phyloP scores from a whole-genome alignment of 2,329 filamentous ascomycete genomes.

The Bipolaris bicolor region DNA sequence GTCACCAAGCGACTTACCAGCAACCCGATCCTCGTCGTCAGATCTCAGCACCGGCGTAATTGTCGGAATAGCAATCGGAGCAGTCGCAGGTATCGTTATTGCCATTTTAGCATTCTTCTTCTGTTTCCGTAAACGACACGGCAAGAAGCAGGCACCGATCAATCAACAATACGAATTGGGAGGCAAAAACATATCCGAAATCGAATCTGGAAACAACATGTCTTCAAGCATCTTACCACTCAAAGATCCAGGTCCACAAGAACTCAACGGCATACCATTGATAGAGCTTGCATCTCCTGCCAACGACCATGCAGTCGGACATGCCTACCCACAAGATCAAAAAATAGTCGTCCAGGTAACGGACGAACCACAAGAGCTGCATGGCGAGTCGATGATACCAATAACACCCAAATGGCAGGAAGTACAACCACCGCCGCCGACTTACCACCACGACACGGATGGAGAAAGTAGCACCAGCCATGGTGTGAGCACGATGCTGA shows the following conservation, averaged over 20 bases:
- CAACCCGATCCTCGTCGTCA: constrained; percentile 9
- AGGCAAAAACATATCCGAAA: constrained; percentile 28
- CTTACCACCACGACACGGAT: constrained; percentile 29
- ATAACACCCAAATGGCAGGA: constrained; percentile 33
- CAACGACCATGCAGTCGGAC: constrained; percentile 6
- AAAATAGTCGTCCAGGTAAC: constrained; percentile 31
- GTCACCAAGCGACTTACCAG: constrained; percentile 11
- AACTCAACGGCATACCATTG: constrained; percentile 35
- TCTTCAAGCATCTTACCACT: constrained; percentile 7
- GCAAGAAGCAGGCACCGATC: constrained; percentile 2
- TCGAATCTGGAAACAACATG: constrained; percentile 16
- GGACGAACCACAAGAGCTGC: constrained; percentile 34
- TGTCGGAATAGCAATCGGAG: constrained; percentile 41
- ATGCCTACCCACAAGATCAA: constrained; percentile 24
- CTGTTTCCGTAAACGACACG: constrained; percentile 23
- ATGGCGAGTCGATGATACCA: constrained; percentile 27
- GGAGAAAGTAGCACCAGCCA: constrained; percentile 23
- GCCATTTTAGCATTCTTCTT: constrained; percentile 29
- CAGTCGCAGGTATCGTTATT: constrained; percentile 24
- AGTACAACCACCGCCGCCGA: constrained; percentile 20
- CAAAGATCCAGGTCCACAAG: constrained; percentile 28
- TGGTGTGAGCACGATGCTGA: constrained; percentile 31
- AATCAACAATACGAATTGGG: constrained; percentile 31
- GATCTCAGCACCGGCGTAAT: constrained; percentile 38
- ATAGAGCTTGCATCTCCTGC: constrained; percentile 31